Base-by-base conservation (phyloP, 805 yeast species). In the Torulaspora indica region DNA sequence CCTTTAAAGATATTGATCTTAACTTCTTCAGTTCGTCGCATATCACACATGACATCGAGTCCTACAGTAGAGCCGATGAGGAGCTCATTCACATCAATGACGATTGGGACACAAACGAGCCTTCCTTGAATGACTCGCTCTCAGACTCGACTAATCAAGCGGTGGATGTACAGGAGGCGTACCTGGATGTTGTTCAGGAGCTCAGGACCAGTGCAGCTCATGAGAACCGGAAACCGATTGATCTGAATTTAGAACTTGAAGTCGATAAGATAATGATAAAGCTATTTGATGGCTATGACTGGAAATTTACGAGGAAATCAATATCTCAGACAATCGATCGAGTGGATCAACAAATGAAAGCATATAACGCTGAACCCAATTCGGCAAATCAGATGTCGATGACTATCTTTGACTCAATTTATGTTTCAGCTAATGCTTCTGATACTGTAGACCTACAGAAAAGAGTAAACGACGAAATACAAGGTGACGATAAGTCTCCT, bases 231-330 rank as follows among this genome's bases (percentile, higher is more conserved):
- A 23, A 32, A 7, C 13, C 30, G 14, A 31, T 37, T 10, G 41
- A 35, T 15, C 27, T 45, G 12, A 33, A 18, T 15, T 28, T 70
- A 1, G 50, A 54, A 17, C 35, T 74, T 1, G 67, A 68, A 35
- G 56, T 60, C 1, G 46, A 72, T 2, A 72, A 72, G 38, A 63
- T 70, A 0, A 58, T 55, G 1, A 55, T 84, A 2, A 76, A 71
- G 40, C 64, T 91, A 14, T 81, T 76, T 60, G 98, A 93, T 67
- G 99, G 99, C 0, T 93, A 82, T 58, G 98, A 93, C 55, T 89
- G 97, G 95, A 76, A 75, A 43, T 77, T 78, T 34, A 88, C 98
- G 0, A 73, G 95, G 45, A 71, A 70, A 18, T 71, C 81, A 0
- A 81, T 93, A 23, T 68, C 71, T 8, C 75, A 73, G n/a, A 84